Base-by-base conservation (phyloP, 495 filamentous ascomycete genomes). In the Clohesyomyces aquaticus region DNA sequence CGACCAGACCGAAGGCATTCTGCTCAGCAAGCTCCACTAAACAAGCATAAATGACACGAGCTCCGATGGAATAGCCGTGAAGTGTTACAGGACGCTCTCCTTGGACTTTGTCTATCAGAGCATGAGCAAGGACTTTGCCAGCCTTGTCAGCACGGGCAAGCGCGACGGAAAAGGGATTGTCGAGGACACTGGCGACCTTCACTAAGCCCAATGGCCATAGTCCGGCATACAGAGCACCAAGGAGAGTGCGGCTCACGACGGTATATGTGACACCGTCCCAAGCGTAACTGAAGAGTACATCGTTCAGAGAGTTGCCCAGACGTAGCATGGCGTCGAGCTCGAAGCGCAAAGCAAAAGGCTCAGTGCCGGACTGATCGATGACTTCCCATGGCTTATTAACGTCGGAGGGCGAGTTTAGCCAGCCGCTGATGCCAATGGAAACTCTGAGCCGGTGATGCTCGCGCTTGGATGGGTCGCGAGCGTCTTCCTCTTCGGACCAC, bases 151-250 rank as follows among this genome's bases (percentile, higher is more conserved):
- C 62, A 19, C 71, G 65, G 12, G 68, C 65, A 8, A 65, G 25
- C 10, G 71, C 71, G 9, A 73, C 55, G 14, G 65, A 66, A 41
- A 73, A 73, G 1, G 71, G 71, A 41, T 73, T 73, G 22, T 73
- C 71, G 4, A 73, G 57, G 6, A 71, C 57, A 21, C 65, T 65
- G 6, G 68, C 59, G 11, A 56, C 61, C 46, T 68, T 71, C 18
- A 73, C 55, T 12, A 73, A 32, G 1, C 58, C 61, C 4, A 73
- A 54, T 1, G 71, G 71, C 71, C 71, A 73, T 12, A 73, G 50
- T 22, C 64, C 71, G 14, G 71, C 71, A 26, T 63, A 65, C 2
- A 71, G 41, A 0, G 68, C 63, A n/a, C 63, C 68, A 21, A 73
- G 58, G 3, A 73, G 50, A 11, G 68, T 71, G 4, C 59, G 71